Conservation (phyloP, 2,329 filamentous ascomycete genomes). For the Arthrinium phaeospermum region DNA sequence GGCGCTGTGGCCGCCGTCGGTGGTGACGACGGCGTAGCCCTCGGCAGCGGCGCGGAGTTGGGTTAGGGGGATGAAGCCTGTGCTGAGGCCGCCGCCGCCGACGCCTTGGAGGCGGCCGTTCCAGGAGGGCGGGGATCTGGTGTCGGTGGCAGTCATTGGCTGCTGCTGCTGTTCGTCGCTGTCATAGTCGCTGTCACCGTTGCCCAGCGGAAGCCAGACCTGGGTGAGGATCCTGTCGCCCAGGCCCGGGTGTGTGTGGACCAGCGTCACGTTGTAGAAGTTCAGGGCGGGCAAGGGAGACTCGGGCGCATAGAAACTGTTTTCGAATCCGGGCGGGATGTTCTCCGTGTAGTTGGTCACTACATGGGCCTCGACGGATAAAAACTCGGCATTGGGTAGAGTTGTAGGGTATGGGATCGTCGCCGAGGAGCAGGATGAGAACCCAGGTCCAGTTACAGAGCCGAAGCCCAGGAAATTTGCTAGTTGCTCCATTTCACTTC, state of each 20-base stretch:
- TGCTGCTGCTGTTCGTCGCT: not conserved
- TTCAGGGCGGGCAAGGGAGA: not conserved
- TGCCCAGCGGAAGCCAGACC: slow-evolving; percentile 12
- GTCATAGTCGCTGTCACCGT: not conserved
- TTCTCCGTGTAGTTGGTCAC: slow-evolving; percentile 9
- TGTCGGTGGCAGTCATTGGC: not conserved
- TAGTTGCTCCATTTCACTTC: not conserved
- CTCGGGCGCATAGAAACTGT: not conserved
- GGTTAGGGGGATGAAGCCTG: slow-evolving; percentile 4
- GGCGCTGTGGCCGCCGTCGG: slow-evolving; percentile 5
- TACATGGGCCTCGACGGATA: not conserved
- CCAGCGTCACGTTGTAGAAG: slow-evolving; percentile 23
- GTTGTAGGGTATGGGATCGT: not conserved
- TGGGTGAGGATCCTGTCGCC: slow-evolving; percentile 10
- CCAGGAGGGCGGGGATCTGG: not conserved
- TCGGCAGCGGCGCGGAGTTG: not conserved
- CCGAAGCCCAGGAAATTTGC: not conserved
- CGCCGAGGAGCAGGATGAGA: not conserved
- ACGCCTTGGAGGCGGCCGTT: slow-evolving; percentile 19
- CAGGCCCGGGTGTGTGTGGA: slow-evolving; percentile 21
- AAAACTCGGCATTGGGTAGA: not conserved
- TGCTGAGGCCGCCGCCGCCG: slow-evolving; percentile 15
- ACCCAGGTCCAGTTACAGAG: not conserved
- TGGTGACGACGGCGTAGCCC: slow-evolving; percentile 21
- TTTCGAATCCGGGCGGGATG: not conserved